These are phyloP conservation scores for Gaeumannomyces sp. DNA, from an alignment of 2,329 filamentous ascomycete species.

Conservation along the genomic window DNA sequence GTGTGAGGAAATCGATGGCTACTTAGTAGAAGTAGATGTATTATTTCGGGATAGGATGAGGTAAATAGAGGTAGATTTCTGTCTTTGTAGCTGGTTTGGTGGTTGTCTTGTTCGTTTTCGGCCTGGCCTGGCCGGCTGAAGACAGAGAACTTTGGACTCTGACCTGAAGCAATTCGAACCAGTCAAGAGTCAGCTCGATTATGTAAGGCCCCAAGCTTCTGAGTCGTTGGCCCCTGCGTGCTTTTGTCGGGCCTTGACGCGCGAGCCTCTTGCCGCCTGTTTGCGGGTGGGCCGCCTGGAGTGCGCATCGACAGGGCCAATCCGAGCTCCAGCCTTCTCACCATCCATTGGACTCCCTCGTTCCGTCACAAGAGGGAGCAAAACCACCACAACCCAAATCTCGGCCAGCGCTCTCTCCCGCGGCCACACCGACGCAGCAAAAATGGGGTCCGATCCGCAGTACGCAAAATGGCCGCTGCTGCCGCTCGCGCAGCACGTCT, in stretches of 20 bases:
- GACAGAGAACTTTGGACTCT: neutral
- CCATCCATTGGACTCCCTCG: conserved; percentile 1
- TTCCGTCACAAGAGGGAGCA: neutral
- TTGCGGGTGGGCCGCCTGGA: neutral
- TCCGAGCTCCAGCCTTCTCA: neutral
- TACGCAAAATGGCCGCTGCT: conserved; percentile 81
- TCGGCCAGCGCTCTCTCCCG: neutral
- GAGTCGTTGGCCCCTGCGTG: neutral
- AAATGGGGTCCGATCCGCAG: conserved; percentile 75
- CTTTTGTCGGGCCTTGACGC: conserved; percentile 8
- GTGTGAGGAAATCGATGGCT: neutral
- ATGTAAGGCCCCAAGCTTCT: neutral
- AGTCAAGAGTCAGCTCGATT: neutral
- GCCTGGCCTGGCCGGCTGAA: no score
- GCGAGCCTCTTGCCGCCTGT: conserved; percentile 12
- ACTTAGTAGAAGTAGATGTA: neutral
- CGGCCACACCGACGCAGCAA: conserved; percentile 23
- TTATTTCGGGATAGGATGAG: neutral
- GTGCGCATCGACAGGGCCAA: neutral
- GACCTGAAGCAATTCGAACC: neutral
- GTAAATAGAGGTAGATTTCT: neutral
- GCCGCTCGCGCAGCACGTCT: conserved; percentile 77
- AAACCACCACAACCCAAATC: neutral
- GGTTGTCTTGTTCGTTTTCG: neutral
- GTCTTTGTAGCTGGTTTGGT: neutral